A percentile compares a stretch with the other conserved stretches of the same genome.
phyloP scores from a whole-genome alignment of 441 rosid species.

The Melastoma candidum region DNA sequence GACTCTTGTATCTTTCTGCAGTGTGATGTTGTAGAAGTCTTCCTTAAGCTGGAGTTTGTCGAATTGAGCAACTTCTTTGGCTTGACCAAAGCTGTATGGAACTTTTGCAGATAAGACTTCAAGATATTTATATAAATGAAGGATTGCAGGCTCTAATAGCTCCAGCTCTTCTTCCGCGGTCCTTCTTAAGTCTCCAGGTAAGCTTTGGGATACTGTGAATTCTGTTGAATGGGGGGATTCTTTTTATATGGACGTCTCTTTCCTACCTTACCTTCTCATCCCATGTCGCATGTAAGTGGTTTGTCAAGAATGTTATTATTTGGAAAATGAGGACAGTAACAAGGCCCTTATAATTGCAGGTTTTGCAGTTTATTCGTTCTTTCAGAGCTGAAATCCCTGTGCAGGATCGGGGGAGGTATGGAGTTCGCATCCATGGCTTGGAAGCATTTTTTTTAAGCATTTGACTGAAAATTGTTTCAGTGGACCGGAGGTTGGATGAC shows the following conservation, averaged over 20 bases:
- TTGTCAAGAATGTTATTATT: not conserved
- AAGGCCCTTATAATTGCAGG: constrained; percentile 28
- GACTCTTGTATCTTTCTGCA: too few species aligned
- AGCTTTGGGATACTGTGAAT: constrained; percentile 1
- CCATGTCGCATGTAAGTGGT: too few species aligned
- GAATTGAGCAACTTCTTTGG: not conserved
- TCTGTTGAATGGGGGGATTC: not conserved
- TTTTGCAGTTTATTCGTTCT: constrained; percentile 68
- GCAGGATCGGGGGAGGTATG: constrained; percentile 50
- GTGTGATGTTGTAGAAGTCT: not conserved
- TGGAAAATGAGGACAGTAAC: not conserved
- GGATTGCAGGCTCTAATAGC: constrained; percentile 73
- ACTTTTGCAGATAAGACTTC: constrained; percentile 53
- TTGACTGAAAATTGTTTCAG: too few species aligned
- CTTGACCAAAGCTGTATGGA: constrained; percentile 8
- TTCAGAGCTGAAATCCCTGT: constrained; percentile 74
- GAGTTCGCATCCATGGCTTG: too few species aligned
- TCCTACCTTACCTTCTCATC: too few species aligned
- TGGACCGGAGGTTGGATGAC: not conserved
- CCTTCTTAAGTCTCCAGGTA: constrained; percentile 76
- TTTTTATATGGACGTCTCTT: too few species aligned
- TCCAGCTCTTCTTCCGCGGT: constrained; percentile 83
- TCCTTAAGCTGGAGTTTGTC: not conserved
- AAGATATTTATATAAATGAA: constrained; percentile 68
- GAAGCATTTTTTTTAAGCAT: too few species aligned